A percentile compares a stretch with the other conserved stretches of the same genome.
phyloP scores from a whole-genome alignment of 768 basidiomycete species.

The Mycena epipterygia region DNA sequence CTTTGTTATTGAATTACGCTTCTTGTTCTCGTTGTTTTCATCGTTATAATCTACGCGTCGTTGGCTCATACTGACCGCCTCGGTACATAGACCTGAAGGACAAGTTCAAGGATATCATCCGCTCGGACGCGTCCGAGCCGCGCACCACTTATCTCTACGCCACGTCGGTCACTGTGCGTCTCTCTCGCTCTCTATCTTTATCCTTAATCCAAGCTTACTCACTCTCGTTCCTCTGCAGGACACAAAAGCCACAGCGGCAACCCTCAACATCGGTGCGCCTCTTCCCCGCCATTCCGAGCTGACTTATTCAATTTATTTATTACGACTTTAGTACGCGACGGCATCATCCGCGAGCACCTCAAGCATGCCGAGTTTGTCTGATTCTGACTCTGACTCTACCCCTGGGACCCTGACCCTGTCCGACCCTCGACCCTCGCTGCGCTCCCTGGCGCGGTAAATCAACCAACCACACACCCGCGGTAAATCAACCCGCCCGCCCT shows the following conservation, averaged over 20 bases:
- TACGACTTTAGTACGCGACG: conserved; percentile 32
- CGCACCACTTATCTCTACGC: conserved; percentile 36
- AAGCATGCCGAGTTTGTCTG: conserved; percentile 39
- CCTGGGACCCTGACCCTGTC: background rate
- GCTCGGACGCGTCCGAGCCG: conserved; percentile 18
- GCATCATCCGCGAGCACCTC: conserved; percentile 38
- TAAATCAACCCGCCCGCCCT: too few species aligned
- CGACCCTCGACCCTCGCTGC: background rate
- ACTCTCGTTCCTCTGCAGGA: conserved; percentile 7
- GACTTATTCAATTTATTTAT: background rate
- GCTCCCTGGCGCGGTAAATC: background rate
- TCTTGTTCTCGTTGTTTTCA: too few species aligned
- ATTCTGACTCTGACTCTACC: background rate
- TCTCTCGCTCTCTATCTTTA: background rate
- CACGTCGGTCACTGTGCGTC: conserved; percentile 35
- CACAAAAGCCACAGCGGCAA: conserved; percentile 39
- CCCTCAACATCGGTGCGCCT: conserved; percentile 32
- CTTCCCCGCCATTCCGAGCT: background rate
- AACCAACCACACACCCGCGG: too few species aligned
- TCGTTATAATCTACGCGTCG: too few species aligned
- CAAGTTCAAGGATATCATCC: conserved; percentile 37
- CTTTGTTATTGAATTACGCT: too few species aligned
- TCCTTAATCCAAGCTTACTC: background rate
- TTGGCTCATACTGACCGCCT: too few species aligned
- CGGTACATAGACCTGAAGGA: conserved; percentile 30